Evolutionary conservation across 192 early-diverging fungal genomes (phyloP).

Genomic region (Oehlia diaphana): DNA sequence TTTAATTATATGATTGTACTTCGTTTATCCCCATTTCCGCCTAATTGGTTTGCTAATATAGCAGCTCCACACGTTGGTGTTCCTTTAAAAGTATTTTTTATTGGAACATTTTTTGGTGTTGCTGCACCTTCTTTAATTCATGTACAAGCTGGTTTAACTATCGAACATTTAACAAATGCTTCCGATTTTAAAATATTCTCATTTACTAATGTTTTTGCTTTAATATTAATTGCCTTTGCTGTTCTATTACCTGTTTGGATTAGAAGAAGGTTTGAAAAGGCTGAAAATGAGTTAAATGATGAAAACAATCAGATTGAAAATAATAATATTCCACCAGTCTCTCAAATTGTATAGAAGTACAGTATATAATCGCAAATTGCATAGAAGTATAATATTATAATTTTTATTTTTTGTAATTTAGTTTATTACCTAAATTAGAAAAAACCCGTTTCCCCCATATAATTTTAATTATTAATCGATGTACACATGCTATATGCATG

Average conservation of each 20-base stretch:
- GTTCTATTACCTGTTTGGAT: conserved; percentile 22
- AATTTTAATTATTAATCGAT: too few relatives aligned
- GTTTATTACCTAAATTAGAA: too few relatives aligned
- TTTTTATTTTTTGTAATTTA: too few relatives aligned
- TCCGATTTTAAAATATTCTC: conserved; percentile 10
- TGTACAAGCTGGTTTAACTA: conserved; percentile 56
- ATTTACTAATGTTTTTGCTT: conserved; percentile 10
- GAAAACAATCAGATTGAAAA: too few relatives aligned
- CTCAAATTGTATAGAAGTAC: too few relatives aligned
- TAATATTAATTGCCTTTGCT: conserved; percentile 14
- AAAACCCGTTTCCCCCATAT: too few relatives aligned
- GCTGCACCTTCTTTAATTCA: conserved; percentile 53
- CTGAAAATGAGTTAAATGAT: too few relatives aligned
- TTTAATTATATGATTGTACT: conserved; percentile 61
- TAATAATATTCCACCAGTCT: too few relatives aligned
- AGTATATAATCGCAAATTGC: too few relatives aligned
- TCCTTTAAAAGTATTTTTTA: conserved; percentile 49
- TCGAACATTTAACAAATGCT: conserved; percentile 41
- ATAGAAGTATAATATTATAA: too few relatives aligned
- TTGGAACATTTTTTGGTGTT: conserved; percentile 59
- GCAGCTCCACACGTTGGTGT: conserved; percentile 59
- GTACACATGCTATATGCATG: too few relatives aligned
- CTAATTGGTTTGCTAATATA: conserved; percentile 62
- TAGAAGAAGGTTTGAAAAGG: background rate
- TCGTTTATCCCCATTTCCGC: conserved; percentile 55